Base-by-base conservation (phyloP, 352 stramenopile species). In the Phytopythium ostracodes region DNA sequence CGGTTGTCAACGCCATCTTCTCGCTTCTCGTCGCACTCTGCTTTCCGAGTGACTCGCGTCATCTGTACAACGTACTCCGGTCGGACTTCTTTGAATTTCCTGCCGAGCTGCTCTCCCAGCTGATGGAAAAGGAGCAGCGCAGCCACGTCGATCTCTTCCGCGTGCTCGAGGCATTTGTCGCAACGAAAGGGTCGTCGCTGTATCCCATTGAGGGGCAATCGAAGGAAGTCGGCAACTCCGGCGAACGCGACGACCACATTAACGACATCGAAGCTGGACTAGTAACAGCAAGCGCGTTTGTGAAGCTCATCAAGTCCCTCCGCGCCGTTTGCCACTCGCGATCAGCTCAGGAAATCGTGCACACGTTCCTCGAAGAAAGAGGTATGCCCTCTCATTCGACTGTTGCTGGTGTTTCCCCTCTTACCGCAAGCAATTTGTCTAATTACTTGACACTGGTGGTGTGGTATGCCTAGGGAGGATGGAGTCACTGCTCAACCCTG, bases 21-120 rank as follows among this genome's bases (percentile, higher is more conserved):
- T 91, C 84, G 40, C 61, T 93, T 31, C 63, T 93, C 25, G 81
- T 86, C 35, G 78, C 79, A 14, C 72, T 93, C 12, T 81, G 72
- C 59, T 86, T 67, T 42, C 81, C 84, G 1, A 89, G 72, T 42
- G 81, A 93, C 54, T 88, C 84, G 12, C 78, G 78, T 12, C 77
- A 91, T 52, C 56, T 93, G 12, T 93, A 93, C 70, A 91, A 91
- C 46, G 72, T 93, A 9, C 65, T 93, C 24, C 80, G 84, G 4
- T 93, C 84, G 15, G 71, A 80, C 12, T 86, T 69, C 51, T 77
- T 91, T 53, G 62, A 53, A 22, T 80, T 93, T n/a, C 73, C 84
- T 18, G 60, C 79, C 3, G 63, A 79, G 25, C 46, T 89, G 12
- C 59, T 93, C 2, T 90, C 81, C 6, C 68, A 66, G 51, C 59